Percentiles rank a stretch among this genome's conserved stretches.
phyloP scores from a whole-genome alignment of 1,284 basidiomycete genomes.

The Cystobasidium slooffiae region DNA sequence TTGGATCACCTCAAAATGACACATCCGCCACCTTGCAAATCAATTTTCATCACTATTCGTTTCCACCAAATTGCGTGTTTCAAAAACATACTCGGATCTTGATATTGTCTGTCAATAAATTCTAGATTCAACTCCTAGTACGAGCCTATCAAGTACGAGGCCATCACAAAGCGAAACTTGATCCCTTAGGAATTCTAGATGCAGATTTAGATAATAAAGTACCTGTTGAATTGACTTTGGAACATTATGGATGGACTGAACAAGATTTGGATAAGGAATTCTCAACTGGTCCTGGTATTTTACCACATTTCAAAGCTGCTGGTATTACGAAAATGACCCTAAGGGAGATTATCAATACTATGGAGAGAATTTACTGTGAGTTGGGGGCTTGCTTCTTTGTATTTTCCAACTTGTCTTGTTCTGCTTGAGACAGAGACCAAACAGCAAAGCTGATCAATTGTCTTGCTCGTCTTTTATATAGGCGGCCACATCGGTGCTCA shows the following conservation, averaged over 20 bases:
- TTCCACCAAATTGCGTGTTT: background rate
- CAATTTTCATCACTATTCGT: no score
- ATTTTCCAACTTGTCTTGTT: slow-evolving; percentile 1
- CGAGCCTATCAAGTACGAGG: slow-evolving; percentile 99
- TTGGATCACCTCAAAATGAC: no score
- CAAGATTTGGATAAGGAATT: slow-evolving; percentile 93
- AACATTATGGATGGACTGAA: slow-evolving; percentile 92
- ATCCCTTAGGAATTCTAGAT: slow-evolving; percentile 90
- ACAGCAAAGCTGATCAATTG: background rate
- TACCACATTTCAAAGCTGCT: slow-evolving; percentile 89
- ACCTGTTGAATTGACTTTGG: slow-evolving; percentile 87
- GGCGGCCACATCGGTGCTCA: slow-evolving; percentile 93
- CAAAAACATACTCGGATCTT: background rate
- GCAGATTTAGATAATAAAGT: slow-evolving; percentile 76
- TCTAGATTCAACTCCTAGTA: slow-evolving; percentile 91
- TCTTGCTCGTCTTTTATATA: slow-evolving; percentile 55
- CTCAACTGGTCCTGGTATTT: slow-evolving; percentile 89
- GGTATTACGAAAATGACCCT: slow-evolving; percentile 84
- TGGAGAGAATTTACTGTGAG: slow-evolving; percentile 94
- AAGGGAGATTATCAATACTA: slow-evolving; percentile 87
- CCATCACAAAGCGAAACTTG: slow-evolving; percentile 92
- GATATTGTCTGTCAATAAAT: slow-evolving; percentile 1
- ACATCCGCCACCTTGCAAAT: no score
- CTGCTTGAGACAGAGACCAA: background rate
- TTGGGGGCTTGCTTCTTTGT: slow-evolving; percentile 31